A percentile compares a stretch with the other conserved stretches of the same genome.
phyloP scores from a whole-genome alignment of 768 basidiomycete genomes.

The Termitomyces sp. region DNA sequence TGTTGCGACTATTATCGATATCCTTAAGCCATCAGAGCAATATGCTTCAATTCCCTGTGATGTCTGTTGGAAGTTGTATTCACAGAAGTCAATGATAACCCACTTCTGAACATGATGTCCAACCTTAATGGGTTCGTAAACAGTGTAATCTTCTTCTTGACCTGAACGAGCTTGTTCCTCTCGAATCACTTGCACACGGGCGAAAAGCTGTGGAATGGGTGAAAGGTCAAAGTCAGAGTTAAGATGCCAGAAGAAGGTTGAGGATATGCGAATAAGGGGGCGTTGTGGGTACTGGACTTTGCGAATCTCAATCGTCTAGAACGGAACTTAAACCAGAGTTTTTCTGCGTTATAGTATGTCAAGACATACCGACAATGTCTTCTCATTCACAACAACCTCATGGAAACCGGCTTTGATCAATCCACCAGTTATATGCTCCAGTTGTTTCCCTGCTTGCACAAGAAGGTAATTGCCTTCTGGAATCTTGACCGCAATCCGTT shows the following conservation, averaged over 20 bases:
- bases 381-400: conserved; percentile 87
- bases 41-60: conserved; percentile 71
- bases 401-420: conserved; percentile 91
- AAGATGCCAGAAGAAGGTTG: conserved; percentile 95
- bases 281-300: conserved; percentile 57
- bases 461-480: conserved; percentile 78
- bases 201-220: conserved; percentile 50
- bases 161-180: conserved; percentile 32
- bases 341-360: not conserved
- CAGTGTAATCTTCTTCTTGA: conserved; percentile 32
- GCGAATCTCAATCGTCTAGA: conserved; percentile 53
- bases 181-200: conserved; percentile 40
- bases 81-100: conserved; percentile 16
- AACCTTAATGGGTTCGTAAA: conserved; percentile 76
- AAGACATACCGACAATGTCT: conserved; percentile 58
- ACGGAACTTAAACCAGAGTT: not conserved
- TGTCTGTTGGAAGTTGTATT: not conserved
- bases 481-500: conserved; percentile 82
- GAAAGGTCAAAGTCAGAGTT: conserved; percentile 78
- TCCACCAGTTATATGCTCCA: conserved; percentile 82
- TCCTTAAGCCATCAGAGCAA: conserved; percentile 50
- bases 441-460: conserved; percentile 94
- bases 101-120: conserved; percentile 86
- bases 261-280: conserved; percentile 93
- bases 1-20: not conserved